Evolutionary conservation across 345 rosid species (phyloP).

Genomic region (Aethionema arabicum): DNA sequence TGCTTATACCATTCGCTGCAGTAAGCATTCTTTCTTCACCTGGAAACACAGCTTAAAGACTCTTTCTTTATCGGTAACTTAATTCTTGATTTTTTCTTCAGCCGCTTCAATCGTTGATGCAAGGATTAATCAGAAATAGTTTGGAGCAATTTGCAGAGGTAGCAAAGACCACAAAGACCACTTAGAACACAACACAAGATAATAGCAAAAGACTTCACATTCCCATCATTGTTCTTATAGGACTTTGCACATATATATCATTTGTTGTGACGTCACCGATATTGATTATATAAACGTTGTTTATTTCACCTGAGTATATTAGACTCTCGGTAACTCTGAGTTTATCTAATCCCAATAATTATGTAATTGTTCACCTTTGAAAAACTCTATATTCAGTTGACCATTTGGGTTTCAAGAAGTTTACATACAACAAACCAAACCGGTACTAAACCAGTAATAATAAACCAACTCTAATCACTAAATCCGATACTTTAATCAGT

Average conservation of each 20-base stretch:
- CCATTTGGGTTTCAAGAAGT: too few species aligned
- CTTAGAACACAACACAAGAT: conserved; percentile 20
- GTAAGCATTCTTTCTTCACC: conserved; percentile 43
- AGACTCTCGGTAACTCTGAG: neutral
- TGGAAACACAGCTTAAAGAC: neutral
- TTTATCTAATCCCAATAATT: neutral
- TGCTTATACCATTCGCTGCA: conserved; percentile 74
- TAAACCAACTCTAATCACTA: too few species aligned
- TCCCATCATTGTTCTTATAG: conserved; percentile 8
- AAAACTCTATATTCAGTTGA: too few species aligned
- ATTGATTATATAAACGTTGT: neutral
- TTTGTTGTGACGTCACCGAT: conserved; percentile 19
- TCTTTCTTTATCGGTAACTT: neutral
- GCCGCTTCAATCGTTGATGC: conserved; percentile 84
- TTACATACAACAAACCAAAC: too few species aligned
- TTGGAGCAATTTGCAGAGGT: conserved; percentile 64
- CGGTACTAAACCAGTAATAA: too few species aligned
- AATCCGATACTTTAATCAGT: too few species aligned
- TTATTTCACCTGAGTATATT: neutral
- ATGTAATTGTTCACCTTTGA: too few species aligned
- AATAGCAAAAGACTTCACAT: conserved; percentile 16
- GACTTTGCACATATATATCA: conserved; percentile 31
- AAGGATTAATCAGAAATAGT: conserved; percentile 60
- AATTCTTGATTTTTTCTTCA: conserved; percentile 30
- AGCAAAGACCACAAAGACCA: conserved; percentile 33